Percentiles rank a stretch among this genome's conserved stretches.
These are phyloP conservation scores for Ceratocystis albifundus DNA, from an alignment of 2,329 filamentous ascomycete species.

Conservation along the genomic window DNA sequence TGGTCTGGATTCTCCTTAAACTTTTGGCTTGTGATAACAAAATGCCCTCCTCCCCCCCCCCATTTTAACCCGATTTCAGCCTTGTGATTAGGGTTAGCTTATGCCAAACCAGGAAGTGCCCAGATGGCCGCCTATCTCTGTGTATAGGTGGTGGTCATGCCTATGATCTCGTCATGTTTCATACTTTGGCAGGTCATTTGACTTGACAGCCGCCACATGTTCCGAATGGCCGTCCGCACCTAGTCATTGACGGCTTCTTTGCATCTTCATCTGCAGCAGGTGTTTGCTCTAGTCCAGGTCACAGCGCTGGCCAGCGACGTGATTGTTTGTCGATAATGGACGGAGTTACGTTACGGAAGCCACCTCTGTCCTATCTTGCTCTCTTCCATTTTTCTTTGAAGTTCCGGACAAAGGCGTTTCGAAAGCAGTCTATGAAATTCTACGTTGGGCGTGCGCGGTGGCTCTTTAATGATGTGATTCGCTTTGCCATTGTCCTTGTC, in stretches of 20 bases:
- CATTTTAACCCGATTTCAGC: neutral
- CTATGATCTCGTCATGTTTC: neutral
- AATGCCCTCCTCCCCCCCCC: too few relatives aligned
- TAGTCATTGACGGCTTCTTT: neutral
- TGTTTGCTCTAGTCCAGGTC: neutral
- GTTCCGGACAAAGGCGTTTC: neutral
- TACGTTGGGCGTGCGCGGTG: neutral
- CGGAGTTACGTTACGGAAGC: too few relatives aligned
- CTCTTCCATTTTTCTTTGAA: too few relatives aligned
- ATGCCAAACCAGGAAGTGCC: neutral
- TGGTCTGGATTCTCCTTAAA: neutral
- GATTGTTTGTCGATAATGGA: neutral
- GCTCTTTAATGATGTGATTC: neutral
- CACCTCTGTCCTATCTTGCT: too few relatives aligned
- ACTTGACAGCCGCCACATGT: constrained; percentile 1
- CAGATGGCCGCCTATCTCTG: neutral
- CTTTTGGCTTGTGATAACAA: constrained; percentile 17
- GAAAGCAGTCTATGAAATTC: neutral
- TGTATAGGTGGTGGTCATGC: neutral
- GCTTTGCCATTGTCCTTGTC: neutral
- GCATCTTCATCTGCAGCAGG: neutral
- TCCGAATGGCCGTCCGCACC: neutral
- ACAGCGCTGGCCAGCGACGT: neutral
- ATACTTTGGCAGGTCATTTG: neutral
- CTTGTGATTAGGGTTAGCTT: neutral